Base-by-base conservation (phyloP, 352 stramenopile genomes). In the Pythium oligandrum region DNA sequence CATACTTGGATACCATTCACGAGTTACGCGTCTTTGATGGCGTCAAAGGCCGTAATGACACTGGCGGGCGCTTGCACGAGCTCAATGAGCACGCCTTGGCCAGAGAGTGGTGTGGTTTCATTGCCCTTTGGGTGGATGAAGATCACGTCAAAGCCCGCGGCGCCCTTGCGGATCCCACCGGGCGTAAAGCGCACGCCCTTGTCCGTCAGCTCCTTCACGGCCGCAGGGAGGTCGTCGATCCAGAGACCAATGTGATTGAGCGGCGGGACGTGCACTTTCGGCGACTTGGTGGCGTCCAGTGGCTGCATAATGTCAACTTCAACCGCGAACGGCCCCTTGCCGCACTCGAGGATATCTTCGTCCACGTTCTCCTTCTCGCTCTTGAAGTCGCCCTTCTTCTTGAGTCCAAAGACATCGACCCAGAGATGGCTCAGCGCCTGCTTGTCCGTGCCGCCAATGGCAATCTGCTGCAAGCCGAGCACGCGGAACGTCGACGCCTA, bases 61-160 rank as follows among this genome's bases (percentile, higher is more conserved):
- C 96, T 70, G 44, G 81, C 51, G 5, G 96, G 96, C 35, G 96
- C 96, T 70, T 99, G 96, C 30, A 99, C 96, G 33, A 99, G 75
- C 60, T 99, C 96, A 67, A 99, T 98, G 54, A 99, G 82, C 55
- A 98, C 95, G 26, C 95, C 96, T 69, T 95, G 83, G 35, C 95
- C 95, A 36, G 86, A 93, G 45, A 98, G 83, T 12, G 95, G 95
- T 50, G 74, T 62, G 11, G 73, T 64, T 37, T 98, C 93, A 67
- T 98, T 98, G 53, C 94, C 95, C 66, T 98, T 98, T 8, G 97
- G 97, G 76, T 99, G 97, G 66, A 99, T 98, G 64, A 99, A 99
- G 32, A 90, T 93, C 34, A 99, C 93, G 64, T 99, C 83, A 61
- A 98, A 96, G 35, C 97, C 97, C n/a, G 90, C 75, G 4, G 96